Evolutionary conservation across 2,329 filamentous ascomycete species (phyloP).

Genomic region (Stemphylium vesicarium): DNA sequence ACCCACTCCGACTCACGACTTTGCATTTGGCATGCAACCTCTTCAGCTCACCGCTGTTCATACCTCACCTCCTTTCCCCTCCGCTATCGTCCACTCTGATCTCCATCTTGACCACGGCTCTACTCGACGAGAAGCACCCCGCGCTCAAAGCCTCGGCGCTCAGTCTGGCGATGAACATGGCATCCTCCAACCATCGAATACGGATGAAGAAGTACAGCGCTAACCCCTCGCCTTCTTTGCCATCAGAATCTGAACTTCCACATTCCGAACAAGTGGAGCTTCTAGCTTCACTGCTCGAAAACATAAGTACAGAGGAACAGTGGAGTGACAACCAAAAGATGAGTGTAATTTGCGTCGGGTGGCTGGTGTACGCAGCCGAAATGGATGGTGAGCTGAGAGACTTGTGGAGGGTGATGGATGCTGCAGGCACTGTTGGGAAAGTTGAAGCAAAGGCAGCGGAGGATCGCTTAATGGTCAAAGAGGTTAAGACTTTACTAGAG

Average conservation of each 20-base stretch:
- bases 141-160: conserved; percentile 82
- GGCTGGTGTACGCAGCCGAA: conserved; percentile 74
- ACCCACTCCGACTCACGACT: conserved; percentile 81
- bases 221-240: conserved; percentile 19
- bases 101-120: conserved; percentile 75
- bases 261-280: conserved; percentile 81
- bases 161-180: conserved; percentile 82
- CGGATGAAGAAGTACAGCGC: conserved; percentile 61
- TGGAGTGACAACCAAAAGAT: conserved; percentile 75
- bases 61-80: conserved; percentile 64
- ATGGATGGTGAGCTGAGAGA: conserved; percentile 78
- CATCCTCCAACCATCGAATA: conserved; percentile 70
- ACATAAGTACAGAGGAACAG: conserved; percentile 60
- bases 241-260: conserved; percentile 54
- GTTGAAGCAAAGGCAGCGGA: conserved; percentile 32
- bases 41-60: conserved; percentile 76
- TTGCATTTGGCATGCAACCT: conserved; percentile 85
- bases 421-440: conserved; percentile 64
- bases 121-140: conserved; percentile 76
- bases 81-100: conserved; percentile 62
- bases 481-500: conserved; percentile 43
- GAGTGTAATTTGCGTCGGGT: conserved; percentile 76
- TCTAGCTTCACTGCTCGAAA: conserved; percentile 79
- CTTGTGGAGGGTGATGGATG: conserved; percentile 79
- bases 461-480: conserved; percentile 43